phyloP scores from a whole-genome alignment of 73 alveolate genomes.

The Tetrahymena elliotti region DNA sequence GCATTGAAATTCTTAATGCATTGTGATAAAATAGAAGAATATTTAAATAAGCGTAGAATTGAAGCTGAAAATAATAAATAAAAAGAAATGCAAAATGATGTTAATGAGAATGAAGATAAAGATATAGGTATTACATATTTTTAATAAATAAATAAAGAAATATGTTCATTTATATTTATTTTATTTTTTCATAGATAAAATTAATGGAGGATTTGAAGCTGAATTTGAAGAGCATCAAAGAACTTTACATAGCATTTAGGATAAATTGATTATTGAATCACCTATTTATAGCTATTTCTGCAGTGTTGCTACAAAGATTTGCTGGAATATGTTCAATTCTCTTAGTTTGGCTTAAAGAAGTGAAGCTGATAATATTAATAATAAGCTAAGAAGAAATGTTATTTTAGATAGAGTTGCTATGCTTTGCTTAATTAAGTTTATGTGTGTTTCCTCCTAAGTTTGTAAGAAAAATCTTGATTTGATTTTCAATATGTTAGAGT shows the following conservation, averaged over 20 bases:
- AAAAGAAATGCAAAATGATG: conserved; percentile 39
- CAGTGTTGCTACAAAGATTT: background rate
- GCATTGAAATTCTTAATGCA: conserved; percentile 78
- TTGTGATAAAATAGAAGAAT: conserved; percentile 68
- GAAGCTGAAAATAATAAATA: conserved; percentile 30
- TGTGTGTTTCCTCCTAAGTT: conserved; percentile 70
- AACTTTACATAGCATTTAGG: conserved; percentile 59
- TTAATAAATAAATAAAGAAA: background rate
- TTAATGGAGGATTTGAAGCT: conserved; percentile 89
- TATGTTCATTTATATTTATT: background rate
- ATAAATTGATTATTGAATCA: conserved; percentile 52
- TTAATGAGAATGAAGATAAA: conserved; percentile 37
- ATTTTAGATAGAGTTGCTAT: conserved; percentile 68
- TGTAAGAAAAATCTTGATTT: conserved; percentile 59
- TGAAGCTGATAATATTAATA: conserved; percentile 22
- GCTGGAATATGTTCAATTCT: background rate
- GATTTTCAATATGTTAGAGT: conserved; percentile 50
- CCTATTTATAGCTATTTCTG: conserved; percentile 6
- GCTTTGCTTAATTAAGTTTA: conserved; percentile 67
- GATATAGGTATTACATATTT: conserved; percentile 16
- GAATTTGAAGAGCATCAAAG: conserved; percentile 67
- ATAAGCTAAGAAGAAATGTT: conserved; percentile 9
- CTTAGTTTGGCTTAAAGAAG: conserved; percentile 2
- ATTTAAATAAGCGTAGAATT: conserved; percentile 36
- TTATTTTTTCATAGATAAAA: conserved; percentile 53